phyloP scores from a whole-genome alignment of 176 grass and related monocot species.

The Puya raimondii region DNA sequence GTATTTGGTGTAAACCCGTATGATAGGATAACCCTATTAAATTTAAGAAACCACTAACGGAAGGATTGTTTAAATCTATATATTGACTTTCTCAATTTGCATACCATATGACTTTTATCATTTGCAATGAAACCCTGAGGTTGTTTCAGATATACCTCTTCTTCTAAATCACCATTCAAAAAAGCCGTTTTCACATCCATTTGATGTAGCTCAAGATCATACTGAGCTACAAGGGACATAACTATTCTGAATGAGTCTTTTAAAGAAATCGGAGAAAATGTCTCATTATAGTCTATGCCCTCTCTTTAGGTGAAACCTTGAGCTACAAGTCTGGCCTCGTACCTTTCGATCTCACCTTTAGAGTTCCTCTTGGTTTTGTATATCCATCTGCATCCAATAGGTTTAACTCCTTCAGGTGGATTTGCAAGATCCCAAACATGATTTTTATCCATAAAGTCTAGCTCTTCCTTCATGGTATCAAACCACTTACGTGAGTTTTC shows the following conservation, averaged over 20 bases:
- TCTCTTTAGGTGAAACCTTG: not conserved
- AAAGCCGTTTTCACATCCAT: not conserved
- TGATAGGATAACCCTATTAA: not conserved
- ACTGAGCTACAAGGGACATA: not conserved
- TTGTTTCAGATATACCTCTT: not conserved
- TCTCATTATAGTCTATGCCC: not conserved
- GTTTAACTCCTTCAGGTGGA: not conserved
- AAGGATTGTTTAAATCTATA: not conserved
- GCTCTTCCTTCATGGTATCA: not conserved
- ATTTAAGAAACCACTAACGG: not conserved
- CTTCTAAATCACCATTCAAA: not conserved
- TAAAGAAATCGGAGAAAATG: not conserved
- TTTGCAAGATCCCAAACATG: not conserved
- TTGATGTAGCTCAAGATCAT: not conserved
- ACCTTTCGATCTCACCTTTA: not conserved
- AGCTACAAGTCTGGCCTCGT: not conserved
- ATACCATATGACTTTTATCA: not conserved
- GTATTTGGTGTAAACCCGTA: not conserved
- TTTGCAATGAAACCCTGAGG: not conserved
- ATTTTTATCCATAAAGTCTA: not conserved
- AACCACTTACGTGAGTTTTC: not conserved
- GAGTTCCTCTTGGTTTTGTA: not conserved
- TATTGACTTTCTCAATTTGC: not conserved
- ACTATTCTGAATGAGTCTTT: conserved; percentile 1
- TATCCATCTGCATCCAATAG: not conserved